A percentile compares a stretch with the other conserved stretches of the same genome.
Evolutionary conservation across 2,329 filamentous ascomycete species (phyloP).

Genomic region (Diaporthe sp.): DNA sequence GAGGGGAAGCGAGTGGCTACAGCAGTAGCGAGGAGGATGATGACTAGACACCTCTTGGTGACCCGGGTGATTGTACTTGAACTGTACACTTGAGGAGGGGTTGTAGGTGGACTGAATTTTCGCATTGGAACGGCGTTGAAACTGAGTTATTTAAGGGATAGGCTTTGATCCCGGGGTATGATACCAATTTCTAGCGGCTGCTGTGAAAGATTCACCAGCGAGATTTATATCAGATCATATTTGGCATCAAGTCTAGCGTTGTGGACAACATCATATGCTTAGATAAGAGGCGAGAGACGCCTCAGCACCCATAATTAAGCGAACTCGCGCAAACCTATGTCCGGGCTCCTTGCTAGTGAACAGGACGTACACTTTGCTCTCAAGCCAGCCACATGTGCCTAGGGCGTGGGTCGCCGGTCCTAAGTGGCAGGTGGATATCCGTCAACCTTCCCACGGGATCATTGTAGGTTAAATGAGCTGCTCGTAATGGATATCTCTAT

Average conservation of each 20-base stretch:
- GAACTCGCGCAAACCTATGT: background rate
- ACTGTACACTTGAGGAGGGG: background rate
- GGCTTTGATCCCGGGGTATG: slow-evolving; percentile 1
- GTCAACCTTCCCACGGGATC: too few species aligned
- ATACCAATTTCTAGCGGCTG: slow-evolving; percentile 30
- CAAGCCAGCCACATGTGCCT: too few species aligned
- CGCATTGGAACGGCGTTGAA: slow-evolving; percentile 3
- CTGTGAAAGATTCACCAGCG: background rate
- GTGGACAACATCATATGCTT: background rate
- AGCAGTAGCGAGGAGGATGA: slow-evolving; percentile 49
- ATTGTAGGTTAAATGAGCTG: too few species aligned
- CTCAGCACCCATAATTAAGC: too few species aligned
- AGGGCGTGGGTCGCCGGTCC: too few species aligned
- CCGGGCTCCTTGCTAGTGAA: too few species aligned
- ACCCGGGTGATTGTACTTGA: background rate
- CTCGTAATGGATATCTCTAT: too few species aligned
- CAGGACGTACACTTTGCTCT: too few species aligned
- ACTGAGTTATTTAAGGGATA: background rate
- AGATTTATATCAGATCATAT: background rate
- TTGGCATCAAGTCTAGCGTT: background rate
- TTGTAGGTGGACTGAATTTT: background rate
- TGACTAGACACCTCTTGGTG: background rate
- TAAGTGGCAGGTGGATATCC: too few species aligned
- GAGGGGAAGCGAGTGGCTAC: slow-evolving; percentile 55
- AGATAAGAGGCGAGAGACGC: background rate